Base-by-base conservation (phyloP, 768 basidiomycete genomes). In the Tubosaeta sp. region DNA sequence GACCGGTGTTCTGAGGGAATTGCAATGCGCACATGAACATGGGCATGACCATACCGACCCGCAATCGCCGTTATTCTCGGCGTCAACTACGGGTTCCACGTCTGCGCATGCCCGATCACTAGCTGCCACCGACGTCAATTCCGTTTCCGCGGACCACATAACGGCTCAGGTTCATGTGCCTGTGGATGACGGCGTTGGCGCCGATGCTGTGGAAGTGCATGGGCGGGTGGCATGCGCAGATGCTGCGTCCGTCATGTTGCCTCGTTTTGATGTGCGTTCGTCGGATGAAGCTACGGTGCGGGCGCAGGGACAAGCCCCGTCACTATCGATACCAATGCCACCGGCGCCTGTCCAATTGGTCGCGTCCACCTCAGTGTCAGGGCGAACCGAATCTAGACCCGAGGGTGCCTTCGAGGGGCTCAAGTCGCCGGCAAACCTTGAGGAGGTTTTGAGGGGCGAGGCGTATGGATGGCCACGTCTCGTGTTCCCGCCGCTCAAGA, bases 381-480 rank as follows among this genome's bases (percentile, higher is more conserved):
- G 22, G 22, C 22, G 48, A 43, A 25, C 48, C 33, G 49, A 52
- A 16, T 22, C 43, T 29, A 38, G 39, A 43, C 47, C 34, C 19
- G 52, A 53, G 27, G 31, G 39, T 42, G 44, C 43, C 26, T 46
- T 38, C 19, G 58, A 56, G 41, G 47, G 46, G 33, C 14, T 22
- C 19, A 54, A 54, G 49, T 64, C 65, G 35, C 57, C 64, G 50
- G 56, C 52, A 29, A 74, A 80, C 29, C 58, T 88, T 16, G 68
- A 82, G 54, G 76, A 73, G 34, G 71, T 75, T 29, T 68, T 97
- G 54, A 75, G 87, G 58, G 71, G 73, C 26, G 91, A 95, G 68
- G 85, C 93, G 11, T 92, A 86, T 57, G 71, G 75, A 41, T 97
- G 95, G 95, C 91, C 95, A 34, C 82, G 97, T 50, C 77, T 98